These are phyloP conservation scores for Pichia sp. DNA, from an alignment of 1,139 yeast genomes.

Conservation along the genomic window DNA sequence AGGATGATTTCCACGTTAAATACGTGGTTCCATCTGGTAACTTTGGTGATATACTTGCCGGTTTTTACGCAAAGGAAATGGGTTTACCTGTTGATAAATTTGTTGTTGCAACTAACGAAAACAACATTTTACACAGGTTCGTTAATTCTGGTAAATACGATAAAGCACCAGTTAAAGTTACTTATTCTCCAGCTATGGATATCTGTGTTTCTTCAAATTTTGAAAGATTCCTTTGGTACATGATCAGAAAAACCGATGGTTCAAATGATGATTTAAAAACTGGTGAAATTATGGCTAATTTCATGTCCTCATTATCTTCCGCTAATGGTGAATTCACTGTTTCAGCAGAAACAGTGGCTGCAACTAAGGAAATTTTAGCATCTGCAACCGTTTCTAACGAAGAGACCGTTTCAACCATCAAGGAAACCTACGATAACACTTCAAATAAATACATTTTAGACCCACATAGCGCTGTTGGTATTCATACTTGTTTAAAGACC, in stretches of 20 bases:
- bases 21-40: slow-evolving; percentile 97
- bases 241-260: slow-evolving; percentile 65
- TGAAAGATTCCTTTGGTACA: slow-evolving; percentile 93
- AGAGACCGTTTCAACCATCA: slow-evolving; percentile 74
- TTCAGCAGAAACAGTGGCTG: slow-evolving; percentile 54
- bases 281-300: slow-evolving; percentile 60
- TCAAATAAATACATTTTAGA: slow-evolving; percentile 78
- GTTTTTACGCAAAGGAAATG: slow-evolving; percentile 90
- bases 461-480: slow-evolving; percentile 96
- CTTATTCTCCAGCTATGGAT: slow-evolving; percentile 98
- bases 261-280: slow-evolving; percentile 58
- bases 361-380: slow-evolving; percentile 64
- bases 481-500: slow-evolving; percentile 64
- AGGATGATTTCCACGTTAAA: slow-evolving; percentile 47
- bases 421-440: slow-evolving; percentile 49
- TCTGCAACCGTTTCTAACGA: slow-evolving; percentile 77
- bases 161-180: slow-evolving; percentile 72
- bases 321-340: slow-evolving; percentile 66
- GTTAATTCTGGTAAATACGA: slow-evolving; percentile 79
- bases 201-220: slow-evolving; percentile 90
- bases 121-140: slow-evolving; percentile 91
- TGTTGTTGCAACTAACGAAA: slow-evolving; percentile 91
- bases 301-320: slow-evolving; percentile 77
- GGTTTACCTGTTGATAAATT: slow-evolving; percentile 85
- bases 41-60: slow-evolving; percentile 96